Conservation (phyloP, 257 asterid genomes). For the Solanum chiquidenum region DNA sequence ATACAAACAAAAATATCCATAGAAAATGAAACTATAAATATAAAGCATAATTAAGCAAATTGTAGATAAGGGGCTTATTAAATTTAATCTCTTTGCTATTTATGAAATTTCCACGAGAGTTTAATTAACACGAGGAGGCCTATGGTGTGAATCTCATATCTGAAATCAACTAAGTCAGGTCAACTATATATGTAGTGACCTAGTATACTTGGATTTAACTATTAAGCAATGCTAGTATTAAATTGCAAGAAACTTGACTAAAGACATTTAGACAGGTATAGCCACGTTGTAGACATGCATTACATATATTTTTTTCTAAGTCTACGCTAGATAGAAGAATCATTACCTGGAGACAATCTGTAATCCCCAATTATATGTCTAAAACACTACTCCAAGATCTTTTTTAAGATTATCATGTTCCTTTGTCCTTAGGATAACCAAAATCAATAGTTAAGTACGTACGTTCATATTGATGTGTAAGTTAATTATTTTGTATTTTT, state of each 20-base stretch:
- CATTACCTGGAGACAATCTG: neutral
- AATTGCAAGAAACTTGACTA: neutral
- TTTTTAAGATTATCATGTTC: neutral
- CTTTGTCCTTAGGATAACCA: neutral
- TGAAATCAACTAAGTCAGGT: neutral
- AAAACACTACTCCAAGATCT: neutral
- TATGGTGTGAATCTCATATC: neutral
- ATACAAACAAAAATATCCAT: no score
- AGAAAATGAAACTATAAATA: no score
- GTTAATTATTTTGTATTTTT: neutral
- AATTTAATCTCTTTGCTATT: no score
- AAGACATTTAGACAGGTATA: neutral
- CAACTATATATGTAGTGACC: neutral
- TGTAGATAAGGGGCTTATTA: no score
- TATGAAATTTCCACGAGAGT: no score
- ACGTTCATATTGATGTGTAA: neutral
- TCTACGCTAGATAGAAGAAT: neutral
- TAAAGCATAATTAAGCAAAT: no score
- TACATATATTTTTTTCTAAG: neutral
- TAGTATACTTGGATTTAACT: neutral
- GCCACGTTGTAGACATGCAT: neutral
- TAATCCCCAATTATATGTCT: neutral
- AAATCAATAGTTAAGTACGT: neutral
- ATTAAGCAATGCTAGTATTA: neutral
- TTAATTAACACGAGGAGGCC: neutral